Conservation (phyloP, 163 green algal species). For the Prototheca cutis region DNA sequence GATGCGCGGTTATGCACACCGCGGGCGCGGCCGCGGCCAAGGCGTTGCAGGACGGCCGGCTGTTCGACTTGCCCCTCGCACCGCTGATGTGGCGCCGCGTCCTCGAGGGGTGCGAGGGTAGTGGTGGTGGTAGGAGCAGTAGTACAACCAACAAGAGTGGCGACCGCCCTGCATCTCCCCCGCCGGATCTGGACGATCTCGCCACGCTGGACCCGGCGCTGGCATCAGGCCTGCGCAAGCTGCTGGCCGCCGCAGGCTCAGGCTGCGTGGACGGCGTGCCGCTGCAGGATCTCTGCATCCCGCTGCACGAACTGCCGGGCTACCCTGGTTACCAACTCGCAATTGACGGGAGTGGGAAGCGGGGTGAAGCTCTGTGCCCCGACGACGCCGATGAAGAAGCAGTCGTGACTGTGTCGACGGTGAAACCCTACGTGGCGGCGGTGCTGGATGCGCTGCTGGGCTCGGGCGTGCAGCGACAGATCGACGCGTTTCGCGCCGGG, state of each 20-base stretch:
- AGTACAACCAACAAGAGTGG: too few relatives aligned
- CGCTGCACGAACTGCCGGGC: constrained; percentile 75
- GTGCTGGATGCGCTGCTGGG: constrained; percentile 80
- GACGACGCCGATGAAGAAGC: background rate
- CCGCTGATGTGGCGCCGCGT: constrained; percentile 75
- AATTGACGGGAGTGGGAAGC: background rate
- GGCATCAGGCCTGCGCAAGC: constrained; percentile 6
- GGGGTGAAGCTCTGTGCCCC: too few relatives aligned
- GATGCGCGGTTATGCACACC: constrained; percentile 11
- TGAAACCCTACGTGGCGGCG: constrained; percentile 63
- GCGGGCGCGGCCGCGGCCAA: constrained; percentile 41
- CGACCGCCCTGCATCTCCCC: constrained; percentile 4
- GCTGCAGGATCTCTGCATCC: constrained; percentile 87
- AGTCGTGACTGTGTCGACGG: constrained; percentile 42
- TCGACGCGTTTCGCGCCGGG: constrained; percentile 61
- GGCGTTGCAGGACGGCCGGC: constrained; percentile 77
- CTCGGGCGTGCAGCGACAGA: constrained; percentile 46
- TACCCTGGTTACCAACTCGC: constrained; percentile 44
- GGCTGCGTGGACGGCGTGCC: constrained; percentile 52
- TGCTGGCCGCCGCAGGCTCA: background rate
- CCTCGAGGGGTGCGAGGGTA: too few relatives aligned
- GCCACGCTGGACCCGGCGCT: constrained; percentile 59
- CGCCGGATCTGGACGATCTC: constrained; percentile 76
- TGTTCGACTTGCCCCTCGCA: constrained; percentile 85
- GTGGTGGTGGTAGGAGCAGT: too few relatives aligned